phyloP scores from a whole-genome alignment of 176 grass and related monocot species.

The Carex parvula region DNA sequence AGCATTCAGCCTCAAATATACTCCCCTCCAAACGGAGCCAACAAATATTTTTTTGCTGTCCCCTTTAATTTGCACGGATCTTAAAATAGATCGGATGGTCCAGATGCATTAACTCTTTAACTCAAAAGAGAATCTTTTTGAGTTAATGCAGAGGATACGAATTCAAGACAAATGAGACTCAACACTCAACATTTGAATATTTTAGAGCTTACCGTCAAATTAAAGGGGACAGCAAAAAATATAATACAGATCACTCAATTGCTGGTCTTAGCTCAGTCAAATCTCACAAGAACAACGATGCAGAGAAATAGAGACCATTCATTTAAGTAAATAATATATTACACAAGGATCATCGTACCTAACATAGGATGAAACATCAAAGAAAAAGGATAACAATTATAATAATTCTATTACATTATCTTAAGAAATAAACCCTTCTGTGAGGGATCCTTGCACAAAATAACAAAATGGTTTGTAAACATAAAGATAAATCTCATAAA shows the following conservation, averaged over 20 bases:
- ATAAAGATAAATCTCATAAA: conserved; percentile 31
- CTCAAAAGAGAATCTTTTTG: no score
- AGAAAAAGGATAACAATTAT: conserved; percentile 11
- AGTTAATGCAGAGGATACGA: no score
- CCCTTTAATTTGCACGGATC: no score
- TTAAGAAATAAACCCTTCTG: conserved; percentile 23
- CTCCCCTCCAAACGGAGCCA: no score
- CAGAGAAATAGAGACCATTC: background rate
- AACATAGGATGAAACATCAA: background rate
- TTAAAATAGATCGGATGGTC: no score
- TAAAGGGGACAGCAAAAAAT: background rate
- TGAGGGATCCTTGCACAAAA: conserved; percentile 14
- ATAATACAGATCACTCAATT: background rate
- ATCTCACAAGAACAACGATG: background rate
- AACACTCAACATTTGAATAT: no score
- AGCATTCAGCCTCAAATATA: background rate
- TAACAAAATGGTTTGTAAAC: conserved; percentile 31
- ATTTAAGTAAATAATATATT: conserved; percentile 1
- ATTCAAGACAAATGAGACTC: background rate
- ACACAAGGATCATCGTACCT: background rate
- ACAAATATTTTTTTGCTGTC: no score
- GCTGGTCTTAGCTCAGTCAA: background rate
- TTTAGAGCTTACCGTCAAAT: background rate
- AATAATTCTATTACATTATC: conserved; percentile 28
- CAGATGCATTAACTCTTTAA: no score